A percentile compares a stretch with the other conserved stretches of the same genome.
phyloP scores from a whole-genome alignment of 305 asterid species.

The Fraxinus floribunda region DNA sequence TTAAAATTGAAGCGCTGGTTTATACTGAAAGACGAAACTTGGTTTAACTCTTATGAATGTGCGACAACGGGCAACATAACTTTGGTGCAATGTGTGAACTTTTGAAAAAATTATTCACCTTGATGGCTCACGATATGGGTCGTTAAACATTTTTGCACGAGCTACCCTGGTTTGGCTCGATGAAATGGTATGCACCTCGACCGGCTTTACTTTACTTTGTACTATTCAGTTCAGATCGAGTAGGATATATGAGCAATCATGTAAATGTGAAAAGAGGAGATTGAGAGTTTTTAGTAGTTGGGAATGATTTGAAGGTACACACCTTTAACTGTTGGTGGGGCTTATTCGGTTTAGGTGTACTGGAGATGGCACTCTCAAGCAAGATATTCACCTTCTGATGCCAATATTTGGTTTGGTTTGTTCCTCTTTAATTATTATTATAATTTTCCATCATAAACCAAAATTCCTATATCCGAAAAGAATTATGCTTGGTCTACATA shows the following conservation, averaged over 20 bases:
- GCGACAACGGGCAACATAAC: not conserved
- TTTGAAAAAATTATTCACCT: not conserved
- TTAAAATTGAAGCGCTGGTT: not conserved
- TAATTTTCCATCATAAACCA: not conserved
- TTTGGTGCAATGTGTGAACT: not conserved
- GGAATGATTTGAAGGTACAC: not conserved
- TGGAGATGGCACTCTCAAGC: not conserved
- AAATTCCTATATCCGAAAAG: not conserved
- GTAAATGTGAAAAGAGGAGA: not conserved
- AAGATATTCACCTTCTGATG: not conserved
- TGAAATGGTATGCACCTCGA: not conserved
- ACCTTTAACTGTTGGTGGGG: not conserved
- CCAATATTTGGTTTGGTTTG: not conserved
- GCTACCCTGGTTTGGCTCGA: not conserved
- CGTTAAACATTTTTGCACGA: not conserved
- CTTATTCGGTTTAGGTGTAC: not conserved
- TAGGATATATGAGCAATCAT: not conserved
- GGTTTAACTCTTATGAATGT: not conserved
- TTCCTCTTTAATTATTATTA: not conserved
- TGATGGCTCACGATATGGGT: not conserved
- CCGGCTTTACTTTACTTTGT: not conserved
- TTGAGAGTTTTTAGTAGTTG: not conserved
- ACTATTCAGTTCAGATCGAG: not conserved
- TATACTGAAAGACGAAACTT: not conserved
- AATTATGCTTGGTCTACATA: too few species aligned